phyloP scores from a whole-genome alignment of 345 rosid species.

The Gossypium rotundifolium region DNA sequence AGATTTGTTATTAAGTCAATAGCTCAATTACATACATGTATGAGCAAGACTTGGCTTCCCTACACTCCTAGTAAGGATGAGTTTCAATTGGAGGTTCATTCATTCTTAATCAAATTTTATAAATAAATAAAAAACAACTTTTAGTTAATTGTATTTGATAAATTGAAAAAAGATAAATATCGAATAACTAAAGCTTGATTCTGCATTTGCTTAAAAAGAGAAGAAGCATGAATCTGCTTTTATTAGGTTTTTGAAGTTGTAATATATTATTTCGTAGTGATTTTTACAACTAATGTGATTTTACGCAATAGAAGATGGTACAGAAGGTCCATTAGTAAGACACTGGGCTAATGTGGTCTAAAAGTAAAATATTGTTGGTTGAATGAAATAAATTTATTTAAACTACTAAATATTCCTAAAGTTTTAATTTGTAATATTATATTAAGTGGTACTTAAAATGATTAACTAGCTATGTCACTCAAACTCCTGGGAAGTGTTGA shows the following conservation, averaged over 20 bases:
- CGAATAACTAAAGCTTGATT: background rate
- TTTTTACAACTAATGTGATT: background rate
- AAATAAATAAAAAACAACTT: background rate
- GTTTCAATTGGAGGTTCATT: background rate
- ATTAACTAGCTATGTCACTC: slow-evolving; percentile 13
- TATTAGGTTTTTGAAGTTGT: background rate
- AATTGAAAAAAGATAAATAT: background rate
- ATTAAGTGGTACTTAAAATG: slow-evolving; percentile 3
- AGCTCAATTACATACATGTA: background rate
- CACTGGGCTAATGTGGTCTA: background rate
- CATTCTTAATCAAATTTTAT: background rate
- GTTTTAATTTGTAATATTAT: slow-evolving; percentile 10
- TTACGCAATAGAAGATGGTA: background rate
- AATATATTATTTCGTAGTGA: background rate
- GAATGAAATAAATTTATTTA: background rate
- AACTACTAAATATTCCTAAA: background rate
- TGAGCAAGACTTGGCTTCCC: background rate
- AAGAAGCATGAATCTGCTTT: background rate
- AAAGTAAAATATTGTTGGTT: background rate
- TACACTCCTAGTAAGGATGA: background rate
- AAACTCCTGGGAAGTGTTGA: background rate
- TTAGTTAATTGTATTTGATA: background rate
- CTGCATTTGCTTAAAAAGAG: no score
- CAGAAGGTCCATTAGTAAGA: background rate
- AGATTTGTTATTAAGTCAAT: background rate